Evolutionary conservation across 2,329 filamentous ascomycete species (phyloP).

Genomic region (Paraconiothyrium brasiliense): DNA sequence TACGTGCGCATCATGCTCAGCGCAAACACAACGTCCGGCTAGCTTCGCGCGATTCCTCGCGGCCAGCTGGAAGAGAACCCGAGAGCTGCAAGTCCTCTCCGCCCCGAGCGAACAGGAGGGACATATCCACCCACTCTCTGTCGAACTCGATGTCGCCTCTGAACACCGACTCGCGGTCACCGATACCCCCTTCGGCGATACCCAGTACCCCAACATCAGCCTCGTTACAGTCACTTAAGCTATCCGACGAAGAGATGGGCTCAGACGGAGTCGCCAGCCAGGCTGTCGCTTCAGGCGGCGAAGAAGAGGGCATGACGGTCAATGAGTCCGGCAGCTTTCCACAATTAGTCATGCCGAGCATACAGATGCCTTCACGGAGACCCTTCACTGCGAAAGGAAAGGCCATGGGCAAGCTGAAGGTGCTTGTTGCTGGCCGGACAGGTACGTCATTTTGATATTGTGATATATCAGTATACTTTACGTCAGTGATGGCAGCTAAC

Average conservation of each 20-base stretch:
- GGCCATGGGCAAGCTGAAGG: slow-evolving; percentile 83
- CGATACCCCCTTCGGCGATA: slow-evolving; percentile 60
- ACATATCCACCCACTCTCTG: slow-evolving; percentile 32
- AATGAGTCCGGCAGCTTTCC: slow-evolving; percentile 58
- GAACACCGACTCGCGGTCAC: slow-evolving; percentile 46
- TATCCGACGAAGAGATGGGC: slow-evolving; percentile 66
- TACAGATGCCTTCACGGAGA: slow-evolving; percentile 86
- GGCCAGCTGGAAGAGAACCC: slow-evolving; percentile 25
- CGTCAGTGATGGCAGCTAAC: neutral
- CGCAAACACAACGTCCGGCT: slow-evolving; percentile 38
- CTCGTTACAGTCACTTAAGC: slow-evolving; percentile 66
- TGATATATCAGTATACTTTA: neutral
- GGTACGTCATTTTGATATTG: slow-evolving; percentile 60
- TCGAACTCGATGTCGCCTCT: slow-evolving; percentile 39
- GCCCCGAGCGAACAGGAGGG: slow-evolving; percentile 32
- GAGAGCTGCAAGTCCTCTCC: slow-evolving; percentile 34
- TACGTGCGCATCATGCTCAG: slow-evolving; percentile 38
- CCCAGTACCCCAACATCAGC: slow-evolving; percentile 68
- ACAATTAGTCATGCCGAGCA: slow-evolving; percentile 97
- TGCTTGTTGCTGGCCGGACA: slow-evolving; percentile 83
- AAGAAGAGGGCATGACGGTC: slow-evolving; percentile 56
- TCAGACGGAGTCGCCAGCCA: slow-evolving; percentile 66
- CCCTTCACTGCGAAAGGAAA: slow-evolving; percentile 91
- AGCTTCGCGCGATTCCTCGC: slow-evolving; percentile 35
- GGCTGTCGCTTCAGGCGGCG: slow-evolving; percentile 62